phyloP scores from a whole-genome alignment of 331 rosid genomes.

The Phaseolus coccineus region DNA sequence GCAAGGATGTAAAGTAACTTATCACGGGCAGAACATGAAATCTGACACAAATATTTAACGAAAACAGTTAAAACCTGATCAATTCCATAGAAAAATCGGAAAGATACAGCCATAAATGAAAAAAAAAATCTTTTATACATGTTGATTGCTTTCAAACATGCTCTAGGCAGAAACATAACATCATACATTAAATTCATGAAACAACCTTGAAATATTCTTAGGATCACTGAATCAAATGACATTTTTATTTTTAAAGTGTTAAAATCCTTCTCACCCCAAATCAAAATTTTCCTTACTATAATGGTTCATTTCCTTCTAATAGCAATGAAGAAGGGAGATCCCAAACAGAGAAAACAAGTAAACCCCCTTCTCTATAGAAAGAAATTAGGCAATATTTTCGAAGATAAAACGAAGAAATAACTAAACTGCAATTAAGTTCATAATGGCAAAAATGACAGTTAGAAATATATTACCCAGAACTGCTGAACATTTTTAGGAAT shows the following conservation, averaged over 20 bases:
- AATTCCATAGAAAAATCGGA: slow-evolving; percentile 17
- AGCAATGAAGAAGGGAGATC: slow-evolving; percentile 3
- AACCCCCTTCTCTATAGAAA: neutral
- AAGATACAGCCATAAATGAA: slow-evolving; percentile 31
- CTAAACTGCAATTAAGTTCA: neutral
- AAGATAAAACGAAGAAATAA: slow-evolving; percentile 11
- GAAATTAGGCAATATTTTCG: slow-evolving; percentile 1
- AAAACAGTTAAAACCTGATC: slow-evolving; percentile 34
- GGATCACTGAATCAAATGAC: neutral
- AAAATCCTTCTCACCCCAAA: slow-evolving; percentile 8
- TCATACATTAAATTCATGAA: slow-evolving; percentile 21
- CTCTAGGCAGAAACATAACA: slow-evolving; percentile 8
- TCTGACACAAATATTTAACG: slow-evolving; percentile 56
- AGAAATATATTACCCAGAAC: slow-evolving; percentile 68
- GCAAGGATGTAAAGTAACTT: slow-evolving; percentile 80
- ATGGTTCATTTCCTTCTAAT: slow-evolving; percentile 12
- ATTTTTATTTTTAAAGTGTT: neutral
- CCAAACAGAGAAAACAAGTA: slow-evolving; percentile 2
- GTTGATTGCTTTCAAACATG: slow-evolving; percentile 7
- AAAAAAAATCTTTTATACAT: slow-evolving; percentile 29
- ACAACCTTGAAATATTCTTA: neutral
- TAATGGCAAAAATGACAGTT: slow-evolving; percentile 17
- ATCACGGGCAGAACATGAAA: slow-evolving; percentile 71
- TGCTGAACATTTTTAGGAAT: slow-evolving; percentile 94
- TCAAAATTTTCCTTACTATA: slow-evolving; percentile 11